Evolutionary conservation across 1,139 yeast species (phyloP).

Genomic region (Geotrichum phurueaensis): DNA sequence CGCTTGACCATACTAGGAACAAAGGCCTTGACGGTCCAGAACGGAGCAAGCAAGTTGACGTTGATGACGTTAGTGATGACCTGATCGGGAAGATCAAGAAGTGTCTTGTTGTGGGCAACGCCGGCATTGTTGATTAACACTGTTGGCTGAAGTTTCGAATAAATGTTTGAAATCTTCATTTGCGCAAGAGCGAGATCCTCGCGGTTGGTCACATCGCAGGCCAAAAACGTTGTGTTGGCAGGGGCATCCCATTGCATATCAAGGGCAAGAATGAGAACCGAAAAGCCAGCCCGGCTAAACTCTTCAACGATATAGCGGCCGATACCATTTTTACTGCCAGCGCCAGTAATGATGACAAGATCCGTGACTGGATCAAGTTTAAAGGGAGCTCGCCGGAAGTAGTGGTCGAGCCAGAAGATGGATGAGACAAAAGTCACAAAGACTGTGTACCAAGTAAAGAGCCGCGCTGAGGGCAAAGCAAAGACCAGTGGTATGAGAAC

Average conservation of each 20-base stretch:
- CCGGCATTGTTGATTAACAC: slow-evolving; percentile 75
- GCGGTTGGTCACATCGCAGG: slow-evolving; percentile 50
- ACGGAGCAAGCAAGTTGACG: slow-evolving; percentile 54
- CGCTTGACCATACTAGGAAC: slow-evolving; percentile 30
- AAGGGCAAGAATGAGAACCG: slow-evolving; percentile 49
- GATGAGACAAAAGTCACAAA: slow-evolving; percentile 29
- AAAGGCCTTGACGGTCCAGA: slow-evolving; percentile 45
- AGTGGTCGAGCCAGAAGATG: neutral
- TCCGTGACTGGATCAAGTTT: slow-evolving; percentile 24
- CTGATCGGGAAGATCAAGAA: slow-evolving; percentile 37
- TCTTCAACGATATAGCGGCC: slow-evolving; percentile 44
- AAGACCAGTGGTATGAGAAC: neutral
- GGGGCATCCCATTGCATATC: slow-evolving; percentile 42
- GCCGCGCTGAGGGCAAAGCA: neutral
- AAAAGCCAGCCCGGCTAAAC: slow-evolving; percentile 35
- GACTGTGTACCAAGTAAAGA: neutral
- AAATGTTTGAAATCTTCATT: neutral
- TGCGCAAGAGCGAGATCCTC: slow-evolving; percentile 31
- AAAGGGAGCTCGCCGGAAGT: slow-evolving; percentile 20
- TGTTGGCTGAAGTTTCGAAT: slow-evolving; percentile 27
- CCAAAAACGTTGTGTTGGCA: slow-evolving; percentile 32
- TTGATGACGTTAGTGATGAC: slow-evolving; percentile 38
- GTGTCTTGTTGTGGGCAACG: slow-evolving; percentile 45
- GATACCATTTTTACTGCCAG: slow-evolving; percentile 47
- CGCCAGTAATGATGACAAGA: slow-evolving; percentile 57